Base-by-base conservation (phyloP, 805 yeast species). In the Grigorovia transvaalensis region DNA sequence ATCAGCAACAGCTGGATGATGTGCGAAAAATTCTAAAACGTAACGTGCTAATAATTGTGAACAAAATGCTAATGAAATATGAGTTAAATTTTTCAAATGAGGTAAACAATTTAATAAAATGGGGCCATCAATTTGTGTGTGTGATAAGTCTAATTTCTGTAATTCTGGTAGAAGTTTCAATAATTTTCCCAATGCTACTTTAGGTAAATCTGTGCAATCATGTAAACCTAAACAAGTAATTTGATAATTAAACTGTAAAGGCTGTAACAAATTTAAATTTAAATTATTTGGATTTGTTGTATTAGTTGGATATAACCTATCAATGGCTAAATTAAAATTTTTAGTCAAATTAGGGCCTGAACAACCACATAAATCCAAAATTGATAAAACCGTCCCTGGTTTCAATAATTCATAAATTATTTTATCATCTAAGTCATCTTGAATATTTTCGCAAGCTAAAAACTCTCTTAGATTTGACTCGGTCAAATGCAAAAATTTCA, bases 281-380 rank as follows among this genome's bases (percentile, higher is more conserved):
- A 46, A 48, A 9, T 38, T 13, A 29, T 50, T 51, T 58, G 56
- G 52, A 59, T 20, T 13, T 19, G 15, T n/a, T 15, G 42, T 20
- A 27, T 30, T 15, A 4, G 9, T 42, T 30, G 45, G 54, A 49
- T 64, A 64, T 48, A 66, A 53, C 35, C 52, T 57, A 1, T 59
- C 57, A n/a, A 65, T 55, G 8, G 68, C 68, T 8, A 50, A 60
- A 17, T 74, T 70, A 59, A 88, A 83, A 23, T 85, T 82, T 13
- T 71, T 59, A 12, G 81, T 79, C 62, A 88, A 87, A 33, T 63
- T 70, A 41, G 71, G 73, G 46, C 86, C 84, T 6, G 88, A 79
- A 42, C 95, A 86, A 8, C 96, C 97, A 67, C 96, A 89, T 56
- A 89, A 88, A 67, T 89, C 97, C 12, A 89, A 68, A 1, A 87